A percentile compares a stretch with the other conserved stretches of the same genome.
These are phyloP conservation scores for Aspergillaceae sp. DNA, from an alignment of 2,329 filamentous ascomycete species.

Conservation along the genomic window DNA sequence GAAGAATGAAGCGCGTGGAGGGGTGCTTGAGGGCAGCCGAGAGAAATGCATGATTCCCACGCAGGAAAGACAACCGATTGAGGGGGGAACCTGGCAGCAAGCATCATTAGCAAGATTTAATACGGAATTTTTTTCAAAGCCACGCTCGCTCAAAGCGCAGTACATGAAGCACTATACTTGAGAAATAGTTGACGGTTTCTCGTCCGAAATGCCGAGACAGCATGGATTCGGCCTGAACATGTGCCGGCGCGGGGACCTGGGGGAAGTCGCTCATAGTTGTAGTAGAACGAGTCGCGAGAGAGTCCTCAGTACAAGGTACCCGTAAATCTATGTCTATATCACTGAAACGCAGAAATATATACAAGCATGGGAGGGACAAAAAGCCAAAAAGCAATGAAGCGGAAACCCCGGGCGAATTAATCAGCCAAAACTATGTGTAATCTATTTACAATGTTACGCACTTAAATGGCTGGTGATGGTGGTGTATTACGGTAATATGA, in stretches of 20 bases:
- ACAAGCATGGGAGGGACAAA: background rate
- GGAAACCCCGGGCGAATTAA: background rate
- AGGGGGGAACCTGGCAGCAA: conserved; percentile 36
- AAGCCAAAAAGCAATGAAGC: background rate
- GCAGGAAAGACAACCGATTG: conserved; percentile 43
- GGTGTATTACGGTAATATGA: conserved; percentile 5
- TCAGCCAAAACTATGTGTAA: background rate
- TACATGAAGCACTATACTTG: conserved; percentile 25
- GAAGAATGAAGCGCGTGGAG: conserved; percentile 58
- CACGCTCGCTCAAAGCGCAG: background rate
- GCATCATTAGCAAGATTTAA: background rate
- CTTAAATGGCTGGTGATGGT: background rate
- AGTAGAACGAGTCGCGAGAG: background rate
- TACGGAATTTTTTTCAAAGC: background rate
- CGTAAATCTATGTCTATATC: no score
- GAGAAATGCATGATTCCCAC: conserved; percentile 40
- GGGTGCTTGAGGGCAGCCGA: conserved; percentile 41
- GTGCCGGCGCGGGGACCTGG: conserved; percentile 49
- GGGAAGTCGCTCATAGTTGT: conserved; percentile 19
- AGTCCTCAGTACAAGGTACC: no score
- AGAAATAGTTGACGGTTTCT: conserved; percentile 46
- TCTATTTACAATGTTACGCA: conserved; percentile 1
- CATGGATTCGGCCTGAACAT: conserved; percentile 51
- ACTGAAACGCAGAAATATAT: no score
- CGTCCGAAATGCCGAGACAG: conserved; percentile 41